Conservation (phyloP, 78 protist species). For the Neovahlkampfia damariscottae region DNA sequence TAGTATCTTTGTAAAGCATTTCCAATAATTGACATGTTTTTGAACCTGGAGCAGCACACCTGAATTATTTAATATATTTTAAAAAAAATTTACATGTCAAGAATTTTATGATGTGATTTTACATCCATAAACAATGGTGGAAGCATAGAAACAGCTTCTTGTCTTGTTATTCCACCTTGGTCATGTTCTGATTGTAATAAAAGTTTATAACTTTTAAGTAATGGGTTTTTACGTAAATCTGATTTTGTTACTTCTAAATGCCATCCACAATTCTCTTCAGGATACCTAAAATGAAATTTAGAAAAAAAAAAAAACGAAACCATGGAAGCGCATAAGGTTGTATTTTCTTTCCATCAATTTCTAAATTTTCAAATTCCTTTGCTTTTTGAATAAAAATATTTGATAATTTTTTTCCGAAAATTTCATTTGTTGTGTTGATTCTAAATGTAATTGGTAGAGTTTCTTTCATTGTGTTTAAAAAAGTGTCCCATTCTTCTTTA, state of each 20-base stretch:
- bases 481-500: constrained; percentile 19
- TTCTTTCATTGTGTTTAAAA: neutral
- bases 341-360: neutral
- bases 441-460: constrained; percentile 17
- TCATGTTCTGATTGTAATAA: neutral
- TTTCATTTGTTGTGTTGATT: neutral
- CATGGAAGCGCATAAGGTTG: neutral
- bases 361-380: neutral
- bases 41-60: constrained; percentile 98
- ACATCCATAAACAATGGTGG: constrained; percentile 38
- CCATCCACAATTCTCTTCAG: neutral
- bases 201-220: neutral
- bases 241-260: neutral
- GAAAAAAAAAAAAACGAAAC: no score
- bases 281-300: no score
- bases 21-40: constrained; percentile 93
- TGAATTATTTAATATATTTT: no score
- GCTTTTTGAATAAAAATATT: neutral
- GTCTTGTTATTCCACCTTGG: constrained; percentile 4
- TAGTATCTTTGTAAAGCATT: constrained; percentile 25
- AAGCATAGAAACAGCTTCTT: constrained; percentile 53
- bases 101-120: constrained; percentile 34
- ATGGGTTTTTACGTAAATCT: neutral
- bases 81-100: no score
- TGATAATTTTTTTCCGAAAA: neutral